phyloP scores from a whole-genome alignment of 169 alveolate species.

The Plasmodium inui region DNA sequence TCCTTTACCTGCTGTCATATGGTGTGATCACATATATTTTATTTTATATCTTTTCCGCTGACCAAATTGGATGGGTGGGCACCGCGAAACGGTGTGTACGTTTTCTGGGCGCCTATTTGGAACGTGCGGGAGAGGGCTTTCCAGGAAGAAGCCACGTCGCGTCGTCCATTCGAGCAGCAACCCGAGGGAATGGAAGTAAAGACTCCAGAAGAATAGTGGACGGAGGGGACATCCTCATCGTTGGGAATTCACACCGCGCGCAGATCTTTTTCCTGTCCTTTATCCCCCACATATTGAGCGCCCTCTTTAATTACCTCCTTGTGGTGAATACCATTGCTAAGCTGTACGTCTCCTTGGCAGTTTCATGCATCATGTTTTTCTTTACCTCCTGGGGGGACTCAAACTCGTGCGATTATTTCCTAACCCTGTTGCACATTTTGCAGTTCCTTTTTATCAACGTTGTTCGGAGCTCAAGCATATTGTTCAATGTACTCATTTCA shows the following conservation, averaged over 20 bases:
- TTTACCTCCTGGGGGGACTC: not conserved
- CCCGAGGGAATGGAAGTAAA: not conserved
- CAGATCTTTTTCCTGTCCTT: not conserved
- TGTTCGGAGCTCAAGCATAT: conserved; percentile 26
- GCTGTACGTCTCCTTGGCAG: conserved; percentile 27
- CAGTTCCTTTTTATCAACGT: conserved; percentile 52
- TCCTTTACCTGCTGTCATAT: conserved; percentile 16
- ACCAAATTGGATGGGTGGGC: not conserved
- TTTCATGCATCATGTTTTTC: conserved; percentile 51
- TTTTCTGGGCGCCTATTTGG: conserved; percentile 19
- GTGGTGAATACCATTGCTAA: conserved; percentile 34
- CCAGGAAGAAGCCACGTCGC: not conserved
- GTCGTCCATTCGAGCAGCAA: not conserved
- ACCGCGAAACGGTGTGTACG: not conserved
- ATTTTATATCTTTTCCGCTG: conserved; percentile 12
- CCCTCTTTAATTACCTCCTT: conserved; percentile 42
- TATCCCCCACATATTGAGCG: conserved; percentile 23
- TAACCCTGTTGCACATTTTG: not conserved
- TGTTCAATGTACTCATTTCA: conserved; percentile 38
- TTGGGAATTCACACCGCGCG: not conserved
- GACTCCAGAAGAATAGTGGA: not conserved
- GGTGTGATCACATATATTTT: conserved; percentile 7
- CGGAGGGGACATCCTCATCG: not conserved
- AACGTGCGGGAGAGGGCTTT: not conserved
- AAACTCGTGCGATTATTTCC: not conserved